Evolutionary conservation across 768 basidiomycete genomes (phyloP).

Genomic region (Rubroboletus satanas): DNA sequence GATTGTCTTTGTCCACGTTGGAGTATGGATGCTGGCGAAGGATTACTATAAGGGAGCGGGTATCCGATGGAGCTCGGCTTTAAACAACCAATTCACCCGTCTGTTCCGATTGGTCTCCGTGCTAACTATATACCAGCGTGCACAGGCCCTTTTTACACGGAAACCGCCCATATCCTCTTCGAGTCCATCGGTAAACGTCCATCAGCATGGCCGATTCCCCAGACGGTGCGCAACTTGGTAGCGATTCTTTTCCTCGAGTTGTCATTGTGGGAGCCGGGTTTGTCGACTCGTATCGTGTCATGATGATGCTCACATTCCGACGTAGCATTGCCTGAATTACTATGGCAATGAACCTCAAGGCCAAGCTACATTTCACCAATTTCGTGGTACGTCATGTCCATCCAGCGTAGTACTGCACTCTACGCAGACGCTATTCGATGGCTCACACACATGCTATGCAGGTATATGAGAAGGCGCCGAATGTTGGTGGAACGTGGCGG

Average conservation of each 20-base stretch:
- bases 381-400: conserved; percentile 39
- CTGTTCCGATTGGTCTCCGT: neutral
- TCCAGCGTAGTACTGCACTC: neutral
- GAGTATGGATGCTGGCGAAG: no score
- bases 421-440: neutral
- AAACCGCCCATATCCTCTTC: neutral
- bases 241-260: neutral
- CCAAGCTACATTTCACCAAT: conserved; percentile 33
- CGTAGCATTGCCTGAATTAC: neutral
- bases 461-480: neutral
- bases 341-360: conserved; percentile 2
- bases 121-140: conserved; percentile 1
- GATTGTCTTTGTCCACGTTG: neutral
- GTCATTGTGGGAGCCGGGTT: neutral
- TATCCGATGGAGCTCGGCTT: neutral
- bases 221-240: neutral
- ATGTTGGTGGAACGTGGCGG: neutral
- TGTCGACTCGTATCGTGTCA: neutral
- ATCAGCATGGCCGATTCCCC: neutral
- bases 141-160: neutral
- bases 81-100: neutral
- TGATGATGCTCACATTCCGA: neutral
- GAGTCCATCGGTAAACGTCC: neutral
- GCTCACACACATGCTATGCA: conserved; percentile 21
- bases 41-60: no score